These are phyloP conservation scores for Pisolithus tinctorius DNA, from an alignment of 768 basidiomycete species.

Conservation along the genomic window DNA sequence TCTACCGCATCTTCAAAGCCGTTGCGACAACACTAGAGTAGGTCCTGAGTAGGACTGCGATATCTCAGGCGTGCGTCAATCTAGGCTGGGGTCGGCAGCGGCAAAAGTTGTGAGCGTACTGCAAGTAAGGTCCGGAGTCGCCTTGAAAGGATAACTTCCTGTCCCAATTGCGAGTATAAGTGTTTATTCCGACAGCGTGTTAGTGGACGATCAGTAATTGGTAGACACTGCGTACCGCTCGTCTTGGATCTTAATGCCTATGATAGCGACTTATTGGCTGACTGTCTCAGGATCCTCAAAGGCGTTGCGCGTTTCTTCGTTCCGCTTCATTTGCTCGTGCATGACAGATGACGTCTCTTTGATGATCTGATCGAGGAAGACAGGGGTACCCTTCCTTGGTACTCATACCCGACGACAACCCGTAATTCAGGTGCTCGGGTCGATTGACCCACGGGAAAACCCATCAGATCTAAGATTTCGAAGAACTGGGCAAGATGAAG, in stretches of 20 bases:
- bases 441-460: too few species aligned
- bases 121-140: constrained; percentile 92
- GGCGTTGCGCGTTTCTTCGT: constrained; percentile 84
- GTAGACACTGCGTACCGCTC: constrained; percentile 54
- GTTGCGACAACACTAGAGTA: constrained; percentile 90
- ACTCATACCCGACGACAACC: constrained; percentile 92
- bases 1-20: constrained; percentile 78
- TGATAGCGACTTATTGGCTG: constrained; percentile 81
- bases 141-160: constrained; percentile 95
- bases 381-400: constrained; percentile 86
- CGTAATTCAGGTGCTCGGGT: constrained; percentile 75
- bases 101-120: constrained; percentile 88
- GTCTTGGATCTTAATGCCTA: constrained; percentile 95
- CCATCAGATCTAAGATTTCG: too few species aligned
- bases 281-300: constrained; percentile 83
- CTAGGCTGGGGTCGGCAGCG: constrained; percentile 61
- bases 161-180: constrained; percentile 93
- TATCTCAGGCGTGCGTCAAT: constrained; percentile 79
- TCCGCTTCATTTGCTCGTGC: constrained; percentile 95
- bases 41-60: constrained; percentile 76
- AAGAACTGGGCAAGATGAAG: too few species aligned
- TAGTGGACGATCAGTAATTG: neutral
- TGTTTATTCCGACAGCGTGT: constrained; percentile 68
- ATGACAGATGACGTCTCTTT: constrained; percentile 82
- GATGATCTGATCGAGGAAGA: constrained; percentile 91